Base-by-base conservation (phyloP, 2,329 filamentous ascomycete genomes). In the Fusarium musae region DNA sequence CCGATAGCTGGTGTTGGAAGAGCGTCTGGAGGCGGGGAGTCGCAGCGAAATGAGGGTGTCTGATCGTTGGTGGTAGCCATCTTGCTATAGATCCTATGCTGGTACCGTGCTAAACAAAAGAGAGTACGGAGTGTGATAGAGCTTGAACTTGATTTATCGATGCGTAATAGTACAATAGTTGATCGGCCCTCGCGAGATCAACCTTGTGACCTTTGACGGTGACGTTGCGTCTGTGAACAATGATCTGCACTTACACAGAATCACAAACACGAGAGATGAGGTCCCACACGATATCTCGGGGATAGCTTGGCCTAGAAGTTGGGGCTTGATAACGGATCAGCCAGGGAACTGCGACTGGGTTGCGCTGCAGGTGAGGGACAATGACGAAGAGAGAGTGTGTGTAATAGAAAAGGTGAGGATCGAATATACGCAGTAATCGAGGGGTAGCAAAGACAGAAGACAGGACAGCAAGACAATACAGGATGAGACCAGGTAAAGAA, bases 1-100 rank as follows among this genome's bases (percentile, higher is more conserved):
- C 89, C 87, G 64, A 93, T 84, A 63, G 92, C 90, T 43, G 88
- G 86, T n/a, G 87, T 88, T 11, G 92, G 92, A 23, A 87, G 85
- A 23, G 86, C 83, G 77, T 90, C 90, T 42, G 90, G 90, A 57
- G 91, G 89, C n/a, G 92, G 91, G 40, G 92, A 93, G 66, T 85
- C 85, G 75, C 86, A 84, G 77, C 86, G 87, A 56, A 85, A 72
- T 70, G 75, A 58, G 26, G 78, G 76, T 54, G 73, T 75, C 49
- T 79, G 77, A 60, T 80, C 77, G 74, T 81, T 79, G 69, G 79
- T 73, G 69, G 79, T 79, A 42, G 81, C 79, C 81, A 84, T 84
- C 69, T 70, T 75, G 58, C 58, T 66, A 58, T 19, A 30, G 46
- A 49, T 60, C 26, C 40, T 59, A 39, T 15, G 36, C 37, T 9